phyloP scores from a whole-genome alignment of 768 basidiomycete genomes.

The Russula vinacea region DNA sequence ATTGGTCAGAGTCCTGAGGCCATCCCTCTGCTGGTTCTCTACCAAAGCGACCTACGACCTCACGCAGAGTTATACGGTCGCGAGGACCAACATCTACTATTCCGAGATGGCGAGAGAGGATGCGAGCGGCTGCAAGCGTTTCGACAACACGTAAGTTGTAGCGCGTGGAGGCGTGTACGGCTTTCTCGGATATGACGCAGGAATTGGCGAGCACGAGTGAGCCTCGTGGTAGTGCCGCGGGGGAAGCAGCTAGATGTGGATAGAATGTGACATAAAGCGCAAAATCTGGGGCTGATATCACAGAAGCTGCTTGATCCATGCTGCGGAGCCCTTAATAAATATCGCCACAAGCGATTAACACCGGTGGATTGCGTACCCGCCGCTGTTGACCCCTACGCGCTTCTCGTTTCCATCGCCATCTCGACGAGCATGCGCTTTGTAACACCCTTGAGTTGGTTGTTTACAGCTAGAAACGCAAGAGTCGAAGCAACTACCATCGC shows the following conservation, averaged over 20 bases:
- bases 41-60: slow-evolving; percentile 59
- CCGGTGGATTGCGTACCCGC: slow-evolving; percentile 51
- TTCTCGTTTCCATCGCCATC: slow-evolving; percentile 84
- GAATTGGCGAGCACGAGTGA: slow-evolving; percentile 82
- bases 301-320: slow-evolving; percentile 90
- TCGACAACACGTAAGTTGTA: slow-evolving; percentile 95
- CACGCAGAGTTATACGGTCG: slow-evolving; percentile 61
- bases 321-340: slow-evolving; percentile 37
- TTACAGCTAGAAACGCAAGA: slow-evolving; percentile 73
- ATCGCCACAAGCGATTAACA: neutral
- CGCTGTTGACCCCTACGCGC: slow-evolving; percentile 78
- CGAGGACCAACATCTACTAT: slow-evolving; percentile 42
- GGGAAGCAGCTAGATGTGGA: slow-evolving; percentile 63
- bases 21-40: slow-evolving; percentile 43
- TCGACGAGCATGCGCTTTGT: slow-evolving; percentile 71
- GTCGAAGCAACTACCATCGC: slow-evolving; percentile 90
- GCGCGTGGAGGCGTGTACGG: slow-evolving; percentile 64
- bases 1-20: slow-evolving; percentile 45
- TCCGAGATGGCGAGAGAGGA: slow-evolving; percentile 61
- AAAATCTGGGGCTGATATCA: slow-evolving; percentile 66
- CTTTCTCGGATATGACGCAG: slow-evolving; percentile 78
- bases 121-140: slow-evolving; percentile 72
- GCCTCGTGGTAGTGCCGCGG: slow-evolving; percentile 60
- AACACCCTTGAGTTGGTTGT: slow-evolving; percentile 54
- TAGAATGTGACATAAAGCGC: slow-evolving; percentile 82